Evolutionary conservation across 2,329 filamentous ascomycete species (phyloP), one percentile per base, ranked within the genome.

Genomic region (Botrytis hyacinthi): DNA sequence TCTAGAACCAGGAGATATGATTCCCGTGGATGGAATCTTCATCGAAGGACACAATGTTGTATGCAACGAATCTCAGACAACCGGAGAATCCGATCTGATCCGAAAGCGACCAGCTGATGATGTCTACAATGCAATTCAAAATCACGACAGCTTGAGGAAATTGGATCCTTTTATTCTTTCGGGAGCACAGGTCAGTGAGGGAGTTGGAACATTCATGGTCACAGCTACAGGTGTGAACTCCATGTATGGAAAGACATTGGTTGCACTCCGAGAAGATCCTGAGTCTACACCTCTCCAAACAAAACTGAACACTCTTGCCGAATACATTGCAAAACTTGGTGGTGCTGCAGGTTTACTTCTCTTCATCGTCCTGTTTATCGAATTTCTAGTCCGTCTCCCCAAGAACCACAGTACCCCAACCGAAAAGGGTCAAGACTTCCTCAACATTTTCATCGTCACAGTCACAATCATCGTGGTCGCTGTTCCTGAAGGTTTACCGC

Each of bases 81-180:
- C 92, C 16, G 92, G 92, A 74, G 92, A 94, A 82, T 93, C 92
- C 0, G 91, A 93, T 75, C 82, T 93, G 14, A 84, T 94, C 46
- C 90, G 88, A 78, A 95, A 95, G 82, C 86, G 84, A 1, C 81
- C 87, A 3, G 90, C 86, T 3, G 87, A 89, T 42, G 90, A 92
- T 20, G 91, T 91, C 32, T 90, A 87, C 80, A 86, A 86, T 48
- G 86, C 89, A 5, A 90, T 92, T 76, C 87, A 91, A 75, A 85
- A 87, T 66, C 85, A 89, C 74, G 85, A 90, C 70, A 85, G 85
- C 26, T 82, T 91, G 48, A 86, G 86, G 76, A 92, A 92, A 78
- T 84, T 92, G 75, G 93, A 95, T 77, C 93, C 93, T 0, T 95
- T 95, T 81, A 94, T 95, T 75, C 85, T 95, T 6, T 95, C 92